Percentiles rank a stretch among this genome's conserved stretches.
Evolutionary conservation across 176 grass and related monocot genomes (phyloP).

Genomic region (Chrysopogon serrulatus): DNA sequence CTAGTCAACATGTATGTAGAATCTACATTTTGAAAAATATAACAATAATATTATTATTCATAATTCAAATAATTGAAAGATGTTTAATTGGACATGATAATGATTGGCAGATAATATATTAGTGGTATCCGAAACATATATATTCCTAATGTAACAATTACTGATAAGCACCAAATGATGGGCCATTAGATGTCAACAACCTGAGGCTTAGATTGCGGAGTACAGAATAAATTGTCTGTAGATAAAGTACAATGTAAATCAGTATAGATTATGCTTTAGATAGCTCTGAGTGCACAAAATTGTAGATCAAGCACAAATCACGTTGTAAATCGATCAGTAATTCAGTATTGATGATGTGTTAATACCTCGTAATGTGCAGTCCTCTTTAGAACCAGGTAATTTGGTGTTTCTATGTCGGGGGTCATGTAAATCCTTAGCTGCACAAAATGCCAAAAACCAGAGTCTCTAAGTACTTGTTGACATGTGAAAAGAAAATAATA

Average conservation of each 20-base stretch:
- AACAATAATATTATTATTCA: background rate
- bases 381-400: constrained; percentile 75
- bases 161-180: background rate
- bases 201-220: background rate
- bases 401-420: constrained; percentile 86
- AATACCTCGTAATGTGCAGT: constrained; percentile 83
- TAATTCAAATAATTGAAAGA: background rate
- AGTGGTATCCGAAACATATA: background rate
- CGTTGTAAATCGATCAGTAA: background rate
- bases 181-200: background rate
- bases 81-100: background rate
- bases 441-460: constrained; percentile 26
- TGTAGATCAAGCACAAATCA: background rate
- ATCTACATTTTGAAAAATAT: background rate
- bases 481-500: background rate
- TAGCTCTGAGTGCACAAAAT: background rate
- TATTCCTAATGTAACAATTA: background rate
- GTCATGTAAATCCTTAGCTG: constrained; percentile 89
- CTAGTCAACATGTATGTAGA: background rate
- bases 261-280: background rate
- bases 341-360: background rate
- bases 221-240: background rate
- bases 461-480: constrained; percentile 5
- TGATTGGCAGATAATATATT: too few species aligned
- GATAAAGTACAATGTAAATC: background rate